Conservation (phyloP, 306 rosid genomes). For the Vigna mungo region DNA sequence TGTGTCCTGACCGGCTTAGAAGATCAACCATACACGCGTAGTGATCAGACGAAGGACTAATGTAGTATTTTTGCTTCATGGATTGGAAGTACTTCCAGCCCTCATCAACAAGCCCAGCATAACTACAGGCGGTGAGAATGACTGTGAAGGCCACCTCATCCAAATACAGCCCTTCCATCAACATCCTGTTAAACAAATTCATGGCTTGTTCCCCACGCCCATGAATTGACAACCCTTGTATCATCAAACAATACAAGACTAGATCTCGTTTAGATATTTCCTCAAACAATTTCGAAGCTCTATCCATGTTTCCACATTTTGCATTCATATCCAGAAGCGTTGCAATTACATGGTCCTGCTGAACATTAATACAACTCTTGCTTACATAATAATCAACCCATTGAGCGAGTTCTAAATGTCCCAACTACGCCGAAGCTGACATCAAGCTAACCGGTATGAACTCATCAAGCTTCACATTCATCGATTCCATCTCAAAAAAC, state of each 20-base stretch:
- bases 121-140: constrained; percentile 77
- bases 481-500: constrained; percentile 65
- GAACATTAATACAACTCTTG: constrained; percentile 50
- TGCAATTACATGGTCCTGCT: constrained; percentile 60
- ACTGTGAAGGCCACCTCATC: constrained; percentile 82
- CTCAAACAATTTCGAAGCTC: constrained; percentile 62
- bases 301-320: constrained; percentile 79
- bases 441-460: constrained; percentile 74
- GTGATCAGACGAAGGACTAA: constrained; percentile 73
- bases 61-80: constrained; percentile 53
- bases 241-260: constrained; percentile 72
- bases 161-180: constrained; percentile 66
- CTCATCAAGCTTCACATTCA: constrained; percentile 70
- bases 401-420: constrained; percentile 61
- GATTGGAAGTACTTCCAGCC: constrained; percentile 71
- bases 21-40: constrained; percentile 85
- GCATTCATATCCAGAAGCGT: constrained; percentile 90
- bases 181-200: constrained; percentile 67
- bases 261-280: constrained; percentile 59
- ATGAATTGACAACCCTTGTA: constrained; percentile 79
- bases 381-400: constrained; percentile 69
- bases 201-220: constrained; percentile 68
- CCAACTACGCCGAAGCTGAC: constrained; percentile 75
- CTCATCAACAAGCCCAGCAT: constrained; percentile 70
- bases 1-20: constrained; percentile 71